phyloP scores from a whole-genome alignment of 1,139 yeast genomes.

The Geotrichum aggregatum region DNA sequence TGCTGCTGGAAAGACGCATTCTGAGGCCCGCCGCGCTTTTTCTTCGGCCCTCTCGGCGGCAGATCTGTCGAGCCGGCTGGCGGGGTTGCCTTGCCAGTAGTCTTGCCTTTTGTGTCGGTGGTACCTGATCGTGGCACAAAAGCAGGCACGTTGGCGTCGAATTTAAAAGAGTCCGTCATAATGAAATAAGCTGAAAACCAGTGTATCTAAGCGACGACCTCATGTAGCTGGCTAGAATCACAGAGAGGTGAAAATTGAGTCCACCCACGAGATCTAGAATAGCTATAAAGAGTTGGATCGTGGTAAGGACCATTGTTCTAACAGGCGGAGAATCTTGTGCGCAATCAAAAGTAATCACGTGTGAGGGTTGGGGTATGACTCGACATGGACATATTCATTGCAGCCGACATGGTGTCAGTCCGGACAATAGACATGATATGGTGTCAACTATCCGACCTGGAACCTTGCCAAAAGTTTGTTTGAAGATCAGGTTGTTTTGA shows the following conservation, averaged over 20 bases:
- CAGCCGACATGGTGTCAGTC: no score
- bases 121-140: conserved; percentile 10
- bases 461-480: no score
- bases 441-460: no score
- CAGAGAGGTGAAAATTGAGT: not conserved
- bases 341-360: no score
- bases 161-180: conserved; percentile 14
- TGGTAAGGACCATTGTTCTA: not conserved
- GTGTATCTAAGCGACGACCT: not conserved
- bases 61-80: not conserved
- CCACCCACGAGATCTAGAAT: no score
- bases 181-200: no score
- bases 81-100: not conserved
- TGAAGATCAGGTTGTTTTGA: no score
- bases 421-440: no score
- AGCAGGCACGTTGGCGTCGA: conserved; percentile 14
- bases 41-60: conserved; percentile 5
- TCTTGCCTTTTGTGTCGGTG: not conserved
- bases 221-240: not conserved
- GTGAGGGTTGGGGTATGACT: no score
- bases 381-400: no score
- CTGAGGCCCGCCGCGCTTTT: not conserved
- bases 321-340: not conserved
- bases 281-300: conserved; percentile 2
- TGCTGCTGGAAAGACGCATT: not conserved